phyloP scores from a whole-genome alignment of 164 flowering plant genomes.

The Pachysandra terminalis region DNA sequence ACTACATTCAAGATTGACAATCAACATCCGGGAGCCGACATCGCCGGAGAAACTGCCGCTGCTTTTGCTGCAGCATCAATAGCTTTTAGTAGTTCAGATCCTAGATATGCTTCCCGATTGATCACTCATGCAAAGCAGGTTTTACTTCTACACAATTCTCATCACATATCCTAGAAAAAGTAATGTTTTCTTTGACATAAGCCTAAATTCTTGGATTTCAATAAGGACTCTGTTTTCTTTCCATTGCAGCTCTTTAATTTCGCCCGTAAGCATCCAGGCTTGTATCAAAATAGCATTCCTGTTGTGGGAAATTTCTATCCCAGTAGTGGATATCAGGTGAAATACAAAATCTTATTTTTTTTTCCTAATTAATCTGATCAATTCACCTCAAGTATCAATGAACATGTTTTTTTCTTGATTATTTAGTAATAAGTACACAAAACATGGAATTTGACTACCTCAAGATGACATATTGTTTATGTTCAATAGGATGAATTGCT shows the following conservation, averaged over 20 bases:
- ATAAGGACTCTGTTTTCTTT: not conserved
- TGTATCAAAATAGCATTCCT: constrained; percentile 30
- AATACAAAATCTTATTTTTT: too few relatives aligned
- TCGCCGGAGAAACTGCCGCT: constrained; percentile 78
- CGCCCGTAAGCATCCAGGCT: constrained; percentile 21
- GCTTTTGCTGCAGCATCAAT: constrained; percentile 71
- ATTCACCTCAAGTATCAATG: too few relatives aligned
- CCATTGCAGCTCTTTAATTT: constrained; percentile 34
- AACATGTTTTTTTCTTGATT: too few relatives aligned
- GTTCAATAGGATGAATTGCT: constrained; percentile 41
- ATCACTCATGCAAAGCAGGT: constrained; percentile 54
- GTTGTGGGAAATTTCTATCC: constrained; percentile 27
- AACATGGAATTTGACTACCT: too few relatives aligned
- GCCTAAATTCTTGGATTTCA: not conserved
- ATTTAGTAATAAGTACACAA: too few relatives aligned
- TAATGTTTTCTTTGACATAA: too few relatives aligned
- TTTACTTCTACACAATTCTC: too few relatives aligned
- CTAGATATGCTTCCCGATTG: constrained; percentile 35
- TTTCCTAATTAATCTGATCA: too few relatives aligned
- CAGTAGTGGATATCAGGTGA: constrained; percentile 36
- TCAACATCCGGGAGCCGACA: constrained; percentile 61
- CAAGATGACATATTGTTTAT: too few relatives aligned
- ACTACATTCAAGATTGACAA: constrained; percentile 37
- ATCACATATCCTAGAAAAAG: too few relatives aligned
- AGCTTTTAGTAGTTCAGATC: constrained; percentile 33